phyloP scores from a whole-genome alignment of 768 basidiomycete genomes.

The Termitomyces titanicus region DNA sequence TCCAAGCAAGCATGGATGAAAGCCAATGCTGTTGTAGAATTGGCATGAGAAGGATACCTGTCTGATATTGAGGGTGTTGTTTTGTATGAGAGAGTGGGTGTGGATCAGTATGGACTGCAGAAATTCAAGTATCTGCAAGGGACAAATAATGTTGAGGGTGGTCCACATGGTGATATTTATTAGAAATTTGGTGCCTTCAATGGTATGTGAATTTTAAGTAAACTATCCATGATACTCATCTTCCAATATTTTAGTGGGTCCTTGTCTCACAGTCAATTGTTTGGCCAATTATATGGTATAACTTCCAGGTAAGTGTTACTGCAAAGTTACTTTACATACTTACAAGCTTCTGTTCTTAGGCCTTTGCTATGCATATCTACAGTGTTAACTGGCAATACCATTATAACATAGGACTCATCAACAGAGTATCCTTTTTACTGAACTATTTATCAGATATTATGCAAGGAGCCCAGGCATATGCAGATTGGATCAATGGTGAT shows the following conservation, averaged over 20 bases:
- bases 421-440: slow-evolving; percentile 13
- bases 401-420: slow-evolving; percentile 18
- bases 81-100: slow-evolving; percentile 19
- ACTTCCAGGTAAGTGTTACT: slow-evolving; percentile 5
- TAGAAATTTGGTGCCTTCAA: slow-evolving; percentile 17
- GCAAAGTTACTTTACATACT: no score
- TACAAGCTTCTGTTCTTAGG: slow-evolving; percentile 5
- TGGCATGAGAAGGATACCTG: slow-evolving; percentile 19
- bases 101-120: slow-evolving; percentile 9
- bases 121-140: slow-evolving; percentile 16
- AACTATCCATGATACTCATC: neutral
- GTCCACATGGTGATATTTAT: slow-evolving; percentile 22
- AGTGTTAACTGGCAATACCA: neutral
- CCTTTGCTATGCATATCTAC: slow-evolving; percentile 14
- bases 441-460: slow-evolving; percentile 13
- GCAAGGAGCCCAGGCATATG: slow-evolving; percentile 15
- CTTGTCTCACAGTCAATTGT: slow-evolving; percentile 19
- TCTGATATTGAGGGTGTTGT: slow-evolving; percentile 16
- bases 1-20: neutral
- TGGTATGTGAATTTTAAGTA: neutral
- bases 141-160: slow-evolving; percentile 22
- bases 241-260: slow-evolving; percentile 9
- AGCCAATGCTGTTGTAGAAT: slow-evolving; percentile 16
- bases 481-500: slow-evolving; percentile 21
- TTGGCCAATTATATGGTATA: slow-evolving; percentile 21